These are phyloP conservation scores for Epichloe baconii DNA, from an alignment of 2,329 filamentous ascomycete genomes.

Conservation along the genomic window DNA sequence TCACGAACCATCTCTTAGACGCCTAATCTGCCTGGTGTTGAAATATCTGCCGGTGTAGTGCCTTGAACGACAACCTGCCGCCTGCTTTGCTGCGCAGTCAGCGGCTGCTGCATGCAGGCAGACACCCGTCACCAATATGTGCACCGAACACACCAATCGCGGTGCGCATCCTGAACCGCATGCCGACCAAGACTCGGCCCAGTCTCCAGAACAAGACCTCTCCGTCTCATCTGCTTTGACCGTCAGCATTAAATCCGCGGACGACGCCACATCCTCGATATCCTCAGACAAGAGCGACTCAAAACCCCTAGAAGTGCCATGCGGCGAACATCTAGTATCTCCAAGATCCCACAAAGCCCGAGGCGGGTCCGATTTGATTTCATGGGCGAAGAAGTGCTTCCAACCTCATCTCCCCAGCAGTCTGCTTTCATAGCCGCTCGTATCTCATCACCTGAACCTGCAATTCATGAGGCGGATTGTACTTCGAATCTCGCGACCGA, in stretches of 20 bases:
- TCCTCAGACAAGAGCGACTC: conserved; percentile 40
- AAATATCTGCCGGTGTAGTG: not conserved
- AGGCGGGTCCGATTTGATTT: conserved; percentile 51
- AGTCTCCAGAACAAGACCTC: conserved; percentile 10
- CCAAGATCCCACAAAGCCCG: conserved; percentile 38
- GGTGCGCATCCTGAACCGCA: not conserved
- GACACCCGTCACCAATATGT: not conserved
- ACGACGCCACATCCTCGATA: conserved; percentile 36
- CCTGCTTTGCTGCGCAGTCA: conserved; percentile 2
- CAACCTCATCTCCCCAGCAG: conserved; percentile 40
- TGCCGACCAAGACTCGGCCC: conserved; percentile 6
- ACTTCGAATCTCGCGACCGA: conserved; percentile 23
- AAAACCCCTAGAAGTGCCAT: conserved; percentile 41
- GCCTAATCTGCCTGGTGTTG: not conserved
- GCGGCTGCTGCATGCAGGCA: conserved; percentile 5
- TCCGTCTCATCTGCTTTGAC: conserved; percentile 24
- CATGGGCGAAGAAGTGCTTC: conserved; percentile 45
- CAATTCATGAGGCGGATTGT: conserved; percentile 16
- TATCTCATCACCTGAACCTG: conserved; percentile 12
- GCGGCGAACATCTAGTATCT: conserved; percentile 40
- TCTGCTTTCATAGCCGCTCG: conserved; percentile 19
- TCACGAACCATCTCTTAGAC: not conserved
- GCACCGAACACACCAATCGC: not conserved
- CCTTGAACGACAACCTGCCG: not conserved
- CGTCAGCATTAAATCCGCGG: conserved; percentile 22